Evolutionary conservation across 2,329 filamentous ascomycete genomes (phyloP), one percentile per base, ranked within the genome.

Genomic region (Fragosphaeria purpurea): DNA sequence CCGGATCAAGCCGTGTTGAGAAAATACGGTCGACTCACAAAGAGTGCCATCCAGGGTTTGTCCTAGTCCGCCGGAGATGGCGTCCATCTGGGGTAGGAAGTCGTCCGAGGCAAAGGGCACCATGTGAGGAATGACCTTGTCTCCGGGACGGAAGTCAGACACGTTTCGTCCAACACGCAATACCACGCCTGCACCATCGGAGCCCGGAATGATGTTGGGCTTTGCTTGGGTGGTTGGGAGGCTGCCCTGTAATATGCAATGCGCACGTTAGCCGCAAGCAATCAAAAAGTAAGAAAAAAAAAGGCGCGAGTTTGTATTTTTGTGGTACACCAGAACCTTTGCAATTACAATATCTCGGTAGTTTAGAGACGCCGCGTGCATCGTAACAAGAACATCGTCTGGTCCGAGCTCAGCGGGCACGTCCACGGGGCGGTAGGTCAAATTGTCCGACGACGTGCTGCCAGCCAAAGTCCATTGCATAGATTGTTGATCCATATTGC

Each of bases 371-470:
- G 70, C 75, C 11, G 70, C 73, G 47, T 70, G 66, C 32, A 78
- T 71, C 65, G 83, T 85, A 58, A 90, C 80, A 37, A 90, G 73
- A 6, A 88, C 83, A 32, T 90, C 80, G 54, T 77, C 77, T 3
- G 39, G 46, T n/a, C 39, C 46, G 8, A 42, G 39, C 1, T 11
- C 22, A 9, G 12, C 4, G 13, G 13, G 5, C 8, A 13, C 22
- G 22, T 22, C 7, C 13, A 12, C 39, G 4, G 39, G 46, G 39
- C 32, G 13, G 12, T 47, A 47, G 9, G 4, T 9, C 4, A 47
- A 30, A 31, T 47, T 42, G 32, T 42, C 39, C 30, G 34, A 9
- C 7, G 30, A 30, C 38, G 38, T 39, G 32, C 46, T 37, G 32
- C 46, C 46, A 4, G 22, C n/a, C 8, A 47, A 31, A 6, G n/a